Percentiles rank a stretch among this genome's conserved stretches.
Conservation (phyloP, 2,329 filamentous ascomycete genomes). For the Diaporthe sp. region DNA sequence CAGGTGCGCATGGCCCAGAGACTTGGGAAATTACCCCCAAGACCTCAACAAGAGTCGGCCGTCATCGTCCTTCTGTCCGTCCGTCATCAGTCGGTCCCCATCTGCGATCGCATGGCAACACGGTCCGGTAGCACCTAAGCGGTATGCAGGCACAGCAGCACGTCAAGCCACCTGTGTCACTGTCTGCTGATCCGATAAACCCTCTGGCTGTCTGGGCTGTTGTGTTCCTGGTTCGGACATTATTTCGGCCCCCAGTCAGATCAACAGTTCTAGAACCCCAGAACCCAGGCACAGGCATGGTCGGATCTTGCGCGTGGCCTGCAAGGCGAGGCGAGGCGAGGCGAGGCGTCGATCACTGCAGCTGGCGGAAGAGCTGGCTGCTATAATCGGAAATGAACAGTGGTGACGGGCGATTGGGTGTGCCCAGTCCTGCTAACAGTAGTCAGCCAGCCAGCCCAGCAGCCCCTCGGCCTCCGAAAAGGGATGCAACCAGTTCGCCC, state of each 20-base stretch:
- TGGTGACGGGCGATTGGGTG: not conserved
- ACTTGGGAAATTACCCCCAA: conserved; percentile 14
- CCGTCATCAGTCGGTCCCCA: no score
- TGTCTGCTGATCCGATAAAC: conserved; percentile 10
- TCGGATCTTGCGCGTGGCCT: conserved; percentile 10
- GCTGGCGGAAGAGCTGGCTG: conserved; percentile 3
- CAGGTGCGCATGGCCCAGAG: conserved; percentile 12
- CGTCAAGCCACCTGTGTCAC: conserved; percentile 27
- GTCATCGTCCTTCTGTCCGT: not conserved
- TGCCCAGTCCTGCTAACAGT: not conserved
- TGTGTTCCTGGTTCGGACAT: conserved; percentile 6
- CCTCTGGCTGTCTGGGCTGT: not conserved
- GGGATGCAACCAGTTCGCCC: not conserved
- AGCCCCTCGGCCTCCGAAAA: conserved; percentile 5
- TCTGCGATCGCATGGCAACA: conserved; percentile 14
- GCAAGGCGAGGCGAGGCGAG: conserved; percentile 25
- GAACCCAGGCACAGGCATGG: conserved; percentile 2
- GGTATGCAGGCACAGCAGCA: not conserved
- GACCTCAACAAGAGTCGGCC: not conserved
- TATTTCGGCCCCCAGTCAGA: conserved; percentile 24
- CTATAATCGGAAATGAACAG: conserved; percentile 22
- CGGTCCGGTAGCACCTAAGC: conserved; percentile 7
- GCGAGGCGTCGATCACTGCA: conserved; percentile 28
- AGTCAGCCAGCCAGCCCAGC: not conserved
- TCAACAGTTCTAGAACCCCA: conserved; percentile 26